These are phyloP conservation scores for Trichosporon ovoides DNA, from an alignment of 1,284 basidiomycete species.

Conservation along the genomic window DNA sequence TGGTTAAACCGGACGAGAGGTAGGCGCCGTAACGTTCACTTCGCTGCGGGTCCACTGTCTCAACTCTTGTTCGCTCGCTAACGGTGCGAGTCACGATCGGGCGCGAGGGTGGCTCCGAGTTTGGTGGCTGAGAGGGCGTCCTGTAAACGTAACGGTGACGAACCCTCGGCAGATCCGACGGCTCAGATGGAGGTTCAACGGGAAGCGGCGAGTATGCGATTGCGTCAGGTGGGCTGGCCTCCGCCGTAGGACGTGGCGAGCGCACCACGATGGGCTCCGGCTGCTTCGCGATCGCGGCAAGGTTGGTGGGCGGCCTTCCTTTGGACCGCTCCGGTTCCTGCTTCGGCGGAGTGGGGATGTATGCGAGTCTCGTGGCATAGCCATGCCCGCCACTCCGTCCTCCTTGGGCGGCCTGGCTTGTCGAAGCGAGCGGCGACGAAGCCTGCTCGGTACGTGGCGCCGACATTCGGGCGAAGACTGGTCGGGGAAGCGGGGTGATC, in stretches of 20 bases:
- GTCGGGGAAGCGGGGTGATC: slow-evolving; percentile 7
- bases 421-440: not conserved
- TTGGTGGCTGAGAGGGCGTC: not conserved
- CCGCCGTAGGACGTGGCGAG: not conserved
- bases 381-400: not conserved
- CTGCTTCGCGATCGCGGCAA: slow-evolving; percentile 7
- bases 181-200: not conserved
- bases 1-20: slow-evolving; percentile 10
- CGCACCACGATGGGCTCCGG: slow-evolving; percentile 12
- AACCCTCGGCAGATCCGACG: not conserved
- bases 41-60: not conserved
- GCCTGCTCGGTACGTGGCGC: not conserved
- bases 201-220: not conserved
- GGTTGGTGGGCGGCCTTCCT: slow-evolving; percentile 16
- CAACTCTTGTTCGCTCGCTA: not conserved
- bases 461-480: not conserved
- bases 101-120: not conserved
- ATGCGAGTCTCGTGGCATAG: not conserved
- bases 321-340: not conserved
- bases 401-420: not conserved
- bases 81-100: not conserved
- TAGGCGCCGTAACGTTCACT: slow-evolving; percentile 1
- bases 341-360: not conserved
- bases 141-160: too few relatives aligned
- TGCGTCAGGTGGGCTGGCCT: not conserved